Base-by-base conservation (phyloP, 225 moss, liverwort and hornwort species). In the Sphagnum contortum region DNA sequence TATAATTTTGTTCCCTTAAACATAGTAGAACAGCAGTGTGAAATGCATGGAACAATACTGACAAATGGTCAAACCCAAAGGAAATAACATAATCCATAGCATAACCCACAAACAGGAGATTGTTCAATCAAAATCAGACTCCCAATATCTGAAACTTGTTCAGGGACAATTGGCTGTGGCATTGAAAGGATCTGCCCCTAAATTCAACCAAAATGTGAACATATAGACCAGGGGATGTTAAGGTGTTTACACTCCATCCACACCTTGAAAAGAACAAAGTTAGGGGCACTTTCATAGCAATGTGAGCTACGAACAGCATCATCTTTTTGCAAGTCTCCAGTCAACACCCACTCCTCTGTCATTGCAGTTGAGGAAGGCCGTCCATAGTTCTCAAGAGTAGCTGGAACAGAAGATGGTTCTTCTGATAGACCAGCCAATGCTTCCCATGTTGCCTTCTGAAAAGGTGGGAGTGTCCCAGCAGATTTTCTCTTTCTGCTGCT, bases 351-450 rank as follows among this genome's bases (percentile, higher is more conserved):
- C 68, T 98, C 93, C 72, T 98, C 91, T 47, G 87, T 83, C 73
- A 91, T 77, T 12, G 93, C 80, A 70, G 89, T 72, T 60, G 89
- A 75, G 59, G 89, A 74, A 52, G 86, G 79, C 68, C 98, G 85
- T 67, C 91, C 98, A 66, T 87, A 87, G 44, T 80, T 87, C 68
- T 93, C 93, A 45, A 76, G 79, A 12, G 80, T 70, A 45, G 71
- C 11, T 3, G 70, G 66, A 67, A 82, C 79, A 69, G 70, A 45
- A 12, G 85, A 68, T 8, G 72, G 50, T 13, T 91, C 91, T 76
- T 98, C 98, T 62, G 93, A 83, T 73, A 87, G 83, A 68, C 98
- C 98, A 77, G 87, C 85, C 86, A 98, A 81, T 44, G 98, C 91
- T 82, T 93, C 93, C 98, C 93, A 98, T 59, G 87, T 82, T 62